A percentile compares a stretch with the other conserved stretches of the same genome.
Evolutionary conservation across 2,329 filamentous ascomycete species (phyloP).

Genomic region (Neophaeococcomyces aloes): DNA sequence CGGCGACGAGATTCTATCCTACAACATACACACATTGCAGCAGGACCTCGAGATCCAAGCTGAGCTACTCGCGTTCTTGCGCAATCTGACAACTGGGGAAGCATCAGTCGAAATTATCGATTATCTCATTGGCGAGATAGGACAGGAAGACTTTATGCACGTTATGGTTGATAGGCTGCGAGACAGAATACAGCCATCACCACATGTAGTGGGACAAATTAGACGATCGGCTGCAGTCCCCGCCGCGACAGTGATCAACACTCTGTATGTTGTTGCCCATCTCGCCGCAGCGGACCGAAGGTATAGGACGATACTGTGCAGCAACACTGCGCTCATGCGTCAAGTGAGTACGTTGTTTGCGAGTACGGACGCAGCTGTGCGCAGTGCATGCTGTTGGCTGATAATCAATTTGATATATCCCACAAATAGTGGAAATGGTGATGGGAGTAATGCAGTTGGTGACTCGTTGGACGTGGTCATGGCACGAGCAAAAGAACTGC

Average conservation of each 20-base stretch:
- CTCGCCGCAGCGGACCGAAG: conserved; percentile 70
- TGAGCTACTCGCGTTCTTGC: conserved; percentile 77
- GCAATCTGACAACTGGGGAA: conserved; percentile 70
- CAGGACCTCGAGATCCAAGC: conserved; percentile 82
- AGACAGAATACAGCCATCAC: conserved; percentile 38
- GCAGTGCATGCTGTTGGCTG: conserved; percentile 70
- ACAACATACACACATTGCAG: conserved; percentile 55
- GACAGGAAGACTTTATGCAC: conserved; percentile 67
- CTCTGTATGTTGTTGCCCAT: conserved; percentile 76
- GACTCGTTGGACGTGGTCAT: conserved; percentile 52
- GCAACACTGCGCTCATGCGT: conserved; percentile 64
- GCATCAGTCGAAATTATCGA: conserved; percentile 65
- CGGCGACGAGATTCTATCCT: conserved; percentile 20
- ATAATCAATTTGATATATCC: conserved; percentile 76
- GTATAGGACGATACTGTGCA: conserved; percentile 66
- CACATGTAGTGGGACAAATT: conserved; percentile 22
- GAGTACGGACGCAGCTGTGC: conserved; percentile 62
- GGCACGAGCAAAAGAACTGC: conserved; percentile 58
- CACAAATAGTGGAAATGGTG: not conserved
- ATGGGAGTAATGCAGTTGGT: conserved; percentile 35
- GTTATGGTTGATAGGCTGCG: conserved; percentile 66
- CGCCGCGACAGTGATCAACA: conserved; percentile 61
- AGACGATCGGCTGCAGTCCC: conserved; percentile 26
- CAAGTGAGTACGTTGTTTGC: conserved; percentile 62
- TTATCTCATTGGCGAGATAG: conserved; percentile 64